These are phyloP conservation scores for Neurospora sp. DNA, from an alignment of 495 filamentous ascomycete genomes.

Conservation along the genomic window DNA sequence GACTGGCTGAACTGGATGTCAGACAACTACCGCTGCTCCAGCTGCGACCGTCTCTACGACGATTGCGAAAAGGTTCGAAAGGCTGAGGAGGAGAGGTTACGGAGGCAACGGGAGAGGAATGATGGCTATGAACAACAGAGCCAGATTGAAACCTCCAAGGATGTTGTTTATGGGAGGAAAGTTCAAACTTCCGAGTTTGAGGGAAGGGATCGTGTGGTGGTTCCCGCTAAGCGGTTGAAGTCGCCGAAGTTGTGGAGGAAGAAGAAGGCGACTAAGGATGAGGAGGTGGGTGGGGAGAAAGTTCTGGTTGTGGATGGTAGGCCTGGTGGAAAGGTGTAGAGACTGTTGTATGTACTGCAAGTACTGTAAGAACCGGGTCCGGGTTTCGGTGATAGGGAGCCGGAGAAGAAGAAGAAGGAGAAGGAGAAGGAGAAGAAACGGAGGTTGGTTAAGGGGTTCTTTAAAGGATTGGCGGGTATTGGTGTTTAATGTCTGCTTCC, in stretches of 20 bases:
- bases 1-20: background rate
- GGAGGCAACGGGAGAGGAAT: background rate
- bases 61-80: background rate
- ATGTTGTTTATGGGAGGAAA: background rate
- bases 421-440: background rate
- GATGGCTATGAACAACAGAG: background rate
- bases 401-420: background rate
- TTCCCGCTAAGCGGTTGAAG: background rate
- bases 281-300: background rate
- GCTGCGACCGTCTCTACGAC: background rate
- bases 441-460: background rate
- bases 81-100: background rate
- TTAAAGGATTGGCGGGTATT: background rate
- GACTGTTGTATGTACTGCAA: no score
- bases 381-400: background rate
- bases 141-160: background rate
- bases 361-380: background rate
- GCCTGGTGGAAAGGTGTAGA: no score
- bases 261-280: background rate
- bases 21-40: background rate
- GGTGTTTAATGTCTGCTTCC: background rate
- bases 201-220: background rate
- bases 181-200: background rate
- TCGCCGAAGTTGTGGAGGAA: background rate
- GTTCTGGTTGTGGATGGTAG: no score